These are phyloP conservation scores for Claviceps paspali DNA, from an alignment of 2,329 filamentous ascomycete species.

Conservation along the genomic window DNA sequence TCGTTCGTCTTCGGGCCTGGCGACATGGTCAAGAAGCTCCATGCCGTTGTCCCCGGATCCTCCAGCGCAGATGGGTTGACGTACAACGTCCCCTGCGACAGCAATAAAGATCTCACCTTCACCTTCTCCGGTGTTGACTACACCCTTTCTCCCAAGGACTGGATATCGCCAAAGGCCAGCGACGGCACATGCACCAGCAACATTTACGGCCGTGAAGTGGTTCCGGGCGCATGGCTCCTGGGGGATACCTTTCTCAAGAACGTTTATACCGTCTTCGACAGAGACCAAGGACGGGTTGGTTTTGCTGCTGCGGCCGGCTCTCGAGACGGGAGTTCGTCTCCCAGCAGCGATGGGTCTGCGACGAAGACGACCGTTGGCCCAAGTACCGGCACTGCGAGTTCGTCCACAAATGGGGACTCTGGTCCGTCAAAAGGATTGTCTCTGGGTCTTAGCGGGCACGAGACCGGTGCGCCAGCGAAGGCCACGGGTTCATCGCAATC, in stretches of 20 bases:
- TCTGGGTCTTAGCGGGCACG: conserved; percentile 11
- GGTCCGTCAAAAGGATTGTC: not conserved
- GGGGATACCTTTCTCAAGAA: conserved; percentile 83
- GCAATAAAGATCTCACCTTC: conserved; percentile 43
- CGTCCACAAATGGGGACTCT: not conserved
- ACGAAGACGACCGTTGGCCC: not conserved
- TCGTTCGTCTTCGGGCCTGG: conserved; percentile 62
- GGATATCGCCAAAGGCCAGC: conserved; percentile 36
- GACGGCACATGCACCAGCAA: conserved; percentile 50
- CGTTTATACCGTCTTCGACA: conserved; percentile 75
- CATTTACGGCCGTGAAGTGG: conserved; percentile 56
- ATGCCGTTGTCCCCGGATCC: conserved; percentile 50
- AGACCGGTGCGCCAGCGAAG: conserved; percentile 5
- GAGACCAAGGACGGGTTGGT: conserved; percentile 47
- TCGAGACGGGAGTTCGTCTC: not conserved
- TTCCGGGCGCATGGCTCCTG: conserved; percentile 57
- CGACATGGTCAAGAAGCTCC: conserved; percentile 50
- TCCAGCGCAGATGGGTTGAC: conserved; percentile 40
- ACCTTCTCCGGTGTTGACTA: conserved; percentile 54
- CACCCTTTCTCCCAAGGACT: conserved; percentile 54
- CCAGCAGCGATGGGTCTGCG: not conserved
- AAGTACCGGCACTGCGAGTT: conserved; percentile 2
- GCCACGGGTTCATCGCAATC: conserved; percentile 6
- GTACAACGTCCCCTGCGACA: conserved; percentile 61
- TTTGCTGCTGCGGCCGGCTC: conserved; percentile 7